A percentile compares a stretch with the other conserved stretches of the same genome.
Evolutionary conservation across 495 filamentous ascomycete genomes (phyloP).

Genomic region (Haplographium delicatum): DNA sequence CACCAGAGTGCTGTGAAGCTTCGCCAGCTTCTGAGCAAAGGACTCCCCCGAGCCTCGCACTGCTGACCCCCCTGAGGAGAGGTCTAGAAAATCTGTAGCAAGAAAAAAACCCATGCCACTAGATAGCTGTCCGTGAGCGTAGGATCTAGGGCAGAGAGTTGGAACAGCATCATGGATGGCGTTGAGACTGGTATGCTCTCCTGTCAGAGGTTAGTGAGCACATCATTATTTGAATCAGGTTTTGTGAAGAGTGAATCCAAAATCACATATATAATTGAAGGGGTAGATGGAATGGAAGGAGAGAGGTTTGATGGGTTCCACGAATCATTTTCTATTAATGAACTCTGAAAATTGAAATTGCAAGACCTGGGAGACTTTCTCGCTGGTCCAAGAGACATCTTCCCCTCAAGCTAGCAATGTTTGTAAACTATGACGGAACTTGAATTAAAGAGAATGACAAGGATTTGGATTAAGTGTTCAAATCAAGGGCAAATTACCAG

Average conservation of each 20-base stretch:
- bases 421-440: no score
- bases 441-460: no score
- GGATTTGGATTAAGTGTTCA: background rate
- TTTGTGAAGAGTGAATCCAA: no score
- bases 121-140: slow-evolving; percentile 62
- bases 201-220: slow-evolving; percentile 28
- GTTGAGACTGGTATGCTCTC: slow-evolving; percentile 80
- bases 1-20: slow-evolving; percentile 72
- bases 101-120: slow-evolving; percentile 59
- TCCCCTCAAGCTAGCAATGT: no score
- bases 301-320: background rate
- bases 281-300: background rate
- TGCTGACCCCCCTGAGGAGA: slow-evolving; percentile 29
- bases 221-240: no score
- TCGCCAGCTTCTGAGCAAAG: slow-evolving; percentile 70
- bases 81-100: slow-evolving; percentile 74
- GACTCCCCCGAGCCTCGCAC: slow-evolving; percentile 36
- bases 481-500: slow-evolving; percentile 33
- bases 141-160: slow-evolving; percentile 64
- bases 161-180: slow-evolving; percentile 68
- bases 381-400: no score
- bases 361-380: no score
- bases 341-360: no score
- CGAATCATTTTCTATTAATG: no score
- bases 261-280: background rate